phyloP scores from a whole-genome alignment of 257 asterid genomes.

The Echium plantagineum region DNA sequence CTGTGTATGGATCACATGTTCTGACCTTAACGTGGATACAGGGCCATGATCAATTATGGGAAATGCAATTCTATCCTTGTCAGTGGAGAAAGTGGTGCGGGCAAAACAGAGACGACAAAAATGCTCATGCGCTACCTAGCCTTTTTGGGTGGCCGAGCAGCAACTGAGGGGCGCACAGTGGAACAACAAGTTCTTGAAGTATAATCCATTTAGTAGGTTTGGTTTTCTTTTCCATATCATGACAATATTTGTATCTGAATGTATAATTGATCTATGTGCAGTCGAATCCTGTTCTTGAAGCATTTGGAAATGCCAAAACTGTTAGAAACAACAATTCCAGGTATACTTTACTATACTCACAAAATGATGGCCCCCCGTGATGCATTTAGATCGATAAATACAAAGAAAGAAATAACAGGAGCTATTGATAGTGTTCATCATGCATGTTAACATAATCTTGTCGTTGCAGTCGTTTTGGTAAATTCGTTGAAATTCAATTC shows the following conservation, averaged over 20 bases:
- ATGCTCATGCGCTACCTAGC: constrained; percentile 98
- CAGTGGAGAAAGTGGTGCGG: constrained; percentile 99
- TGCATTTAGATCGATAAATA: too few species aligned
- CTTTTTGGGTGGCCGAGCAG: constrained; percentile 88
- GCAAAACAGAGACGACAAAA: constrained; percentile 97
- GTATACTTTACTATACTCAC: too few species aligned
- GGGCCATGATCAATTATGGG: constrained; percentile 85
- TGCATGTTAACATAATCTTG: constrained; percentile 12
- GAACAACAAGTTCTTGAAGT: constrained; percentile 99
- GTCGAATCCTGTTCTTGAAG: constrained; percentile 99
- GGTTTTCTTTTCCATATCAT: constrained; percentile 10
- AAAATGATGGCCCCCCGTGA: too few species aligned
- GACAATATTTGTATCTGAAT: constrained; percentile 17
- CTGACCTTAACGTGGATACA: constrained; percentile 22
- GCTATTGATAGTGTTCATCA: too few species aligned
- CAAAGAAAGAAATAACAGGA: too few species aligned
- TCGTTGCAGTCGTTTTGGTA: constrained; percentile 89
- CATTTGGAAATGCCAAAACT: constrained; percentile 98
- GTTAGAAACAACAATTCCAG: constrained; percentile 97
- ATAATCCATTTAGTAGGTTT: constrained; percentile 20
- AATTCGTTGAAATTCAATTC: constrained; percentile 96
- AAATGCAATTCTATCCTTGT: constrained; percentile 97
- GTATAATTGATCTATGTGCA: constrained; percentile 32
- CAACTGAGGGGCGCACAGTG: constrained; percentile 96
- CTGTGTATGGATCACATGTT: constrained; percentile 10